These are phyloP conservation scores for Chalciporus sphaerocephalus DNA, from an alignment of 768 basidiomycete species.

Conservation along the genomic window DNA sequence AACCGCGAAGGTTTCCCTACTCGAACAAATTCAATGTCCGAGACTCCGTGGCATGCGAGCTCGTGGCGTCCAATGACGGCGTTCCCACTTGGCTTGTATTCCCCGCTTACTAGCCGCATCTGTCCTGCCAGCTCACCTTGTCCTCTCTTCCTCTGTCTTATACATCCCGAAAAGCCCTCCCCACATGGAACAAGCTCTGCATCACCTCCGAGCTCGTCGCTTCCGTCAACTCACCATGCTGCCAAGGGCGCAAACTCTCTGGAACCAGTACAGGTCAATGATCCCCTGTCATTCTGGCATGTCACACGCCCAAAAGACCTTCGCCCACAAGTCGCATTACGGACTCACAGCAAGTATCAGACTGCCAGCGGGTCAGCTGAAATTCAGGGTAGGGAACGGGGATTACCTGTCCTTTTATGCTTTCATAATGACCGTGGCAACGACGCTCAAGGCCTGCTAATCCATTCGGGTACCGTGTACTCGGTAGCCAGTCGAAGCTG, in stretches of 20 bases:
- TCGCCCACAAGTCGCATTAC: constrained; percentile 13
- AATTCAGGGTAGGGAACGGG: constrained; percentile 29
- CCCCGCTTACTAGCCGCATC: not conserved
- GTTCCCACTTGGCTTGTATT: not conserved
- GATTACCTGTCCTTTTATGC: constrained; percentile 28
- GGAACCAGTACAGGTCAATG: constrained; percentile 8
- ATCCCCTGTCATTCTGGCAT: constrained; percentile 13
- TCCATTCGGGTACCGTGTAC: not conserved
- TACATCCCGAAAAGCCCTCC: not conserved
- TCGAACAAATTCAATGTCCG: constrained; percentile 28
- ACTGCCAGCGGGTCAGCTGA: constrained; percentile 15
- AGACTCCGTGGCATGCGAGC: constrained; percentile 25
- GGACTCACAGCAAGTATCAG: constrained; percentile 11
- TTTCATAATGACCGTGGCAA: constrained; percentile 20
- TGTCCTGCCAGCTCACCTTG: constrained; percentile 12
- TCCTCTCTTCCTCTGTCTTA: constrained; percentile 5
- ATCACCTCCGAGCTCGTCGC: constrained; percentile 15
- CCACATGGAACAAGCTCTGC: not conserved
- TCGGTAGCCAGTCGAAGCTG: constrained; percentile 2
- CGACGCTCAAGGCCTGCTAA: constrained; percentile 4
- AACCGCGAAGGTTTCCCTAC: constrained; percentile 29
- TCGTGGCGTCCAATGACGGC: constrained; percentile 2
- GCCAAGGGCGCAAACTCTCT: constrained; percentile 19
- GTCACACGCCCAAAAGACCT: constrained; percentile 14
- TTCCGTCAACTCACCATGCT: constrained; percentile 14